Base-by-base conservation (phyloP, 305 asterid genomes). In the Withania somnifera region DNA sequence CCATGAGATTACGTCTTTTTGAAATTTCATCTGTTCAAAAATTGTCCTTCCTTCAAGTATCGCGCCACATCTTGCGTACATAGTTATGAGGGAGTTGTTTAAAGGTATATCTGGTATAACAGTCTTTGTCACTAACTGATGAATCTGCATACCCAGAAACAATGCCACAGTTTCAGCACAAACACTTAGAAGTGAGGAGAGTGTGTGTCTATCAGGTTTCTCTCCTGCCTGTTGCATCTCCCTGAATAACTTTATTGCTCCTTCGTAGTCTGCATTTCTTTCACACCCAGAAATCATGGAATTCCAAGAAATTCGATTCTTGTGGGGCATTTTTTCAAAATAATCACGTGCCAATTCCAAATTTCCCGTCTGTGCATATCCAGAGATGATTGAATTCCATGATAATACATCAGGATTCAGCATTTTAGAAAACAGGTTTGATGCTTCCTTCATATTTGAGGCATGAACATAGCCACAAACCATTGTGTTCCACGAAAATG, bases 41-140 rank as follows among this genome's bases (percentile, higher is more conserved):
- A 91, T 82, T 20, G 87, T 79, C 82, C 84, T 87, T 17, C 97
- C 99, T 83, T 92, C 98, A 17, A 81, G 60, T 86, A 95, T 93
- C 38, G 88, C 90, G 68, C 98, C 99, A 83, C 97, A 90, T 85
- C 91, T 92, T 0, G 95, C 92, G 28, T 95, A 92, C 99, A 95
- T 93, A 17, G 95, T 95, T 76, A 95, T 88, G 80, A 95, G 92
- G 63, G 99, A 88, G 87, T 95, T 95, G 83, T 91, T 92, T 77
- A 95, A 83, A 0, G 95, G 97, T 64, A 90, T 78, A 81, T 95
- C 98, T 0, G 97, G 93, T 80, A 91, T 84, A 22, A 87, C 90
- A 69, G 83, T 80, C 83, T 95, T 95, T 34, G 86, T 78, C 1
- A 91, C 89, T 86, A 90, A 6, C 82, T 95, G 98, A 87, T 95